phyloP scores from a whole-genome alignment of 1,139 yeast genomes.

The Suhomyces guaymorum region DNA sequence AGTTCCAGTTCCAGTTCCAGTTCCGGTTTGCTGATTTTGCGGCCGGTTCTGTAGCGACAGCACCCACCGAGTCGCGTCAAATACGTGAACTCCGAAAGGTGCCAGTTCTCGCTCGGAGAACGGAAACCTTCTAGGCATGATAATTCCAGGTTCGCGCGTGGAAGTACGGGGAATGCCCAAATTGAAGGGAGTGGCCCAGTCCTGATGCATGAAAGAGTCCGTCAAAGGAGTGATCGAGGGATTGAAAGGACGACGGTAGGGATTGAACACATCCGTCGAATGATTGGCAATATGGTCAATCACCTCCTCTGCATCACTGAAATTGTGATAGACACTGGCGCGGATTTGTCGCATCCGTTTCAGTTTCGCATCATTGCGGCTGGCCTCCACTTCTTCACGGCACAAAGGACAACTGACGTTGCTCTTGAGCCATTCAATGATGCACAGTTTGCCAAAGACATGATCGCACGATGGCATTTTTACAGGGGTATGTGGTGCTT shows the following conservation, averaged over 20 bases:
- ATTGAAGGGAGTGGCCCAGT: slow-evolving; percentile 33
- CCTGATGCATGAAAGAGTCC: slow-evolving; percentile 42
- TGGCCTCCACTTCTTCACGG: slow-evolving; percentile 40
- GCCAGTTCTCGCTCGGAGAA: slow-evolving; percentile 17
- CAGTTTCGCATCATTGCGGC: slow-evolving; percentile 21
- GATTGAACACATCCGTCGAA: slow-evolving; percentile 45
- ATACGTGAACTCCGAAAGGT: slow-evolving; percentile 14
- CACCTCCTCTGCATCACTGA: slow-evolving; percentile 20
- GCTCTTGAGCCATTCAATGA: slow-evolving; percentile 44
- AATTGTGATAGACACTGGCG: slow-evolving; percentile 14
- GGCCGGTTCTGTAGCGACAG: too few relatives aligned
- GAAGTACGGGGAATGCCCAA: slow-evolving; percentile 3
- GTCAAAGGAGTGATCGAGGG: slow-evolving; percentile 46
- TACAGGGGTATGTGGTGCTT: slow-evolving; percentile 41
- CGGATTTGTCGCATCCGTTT: slow-evolving; percentile 13
- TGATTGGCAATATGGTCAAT: slow-evolving; percentile 29
- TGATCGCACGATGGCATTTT: slow-evolving; percentile 47
- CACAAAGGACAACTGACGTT: slow-evolving; percentile 50
- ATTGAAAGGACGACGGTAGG: slow-evolving; percentile 35
- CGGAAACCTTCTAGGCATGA: slow-evolving; percentile 35
- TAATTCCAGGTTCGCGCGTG: slow-evolving; percentile 17
- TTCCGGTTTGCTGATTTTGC: too few relatives aligned
- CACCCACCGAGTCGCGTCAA: too few relatives aligned
- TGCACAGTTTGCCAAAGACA: slow-evolving; percentile 44
- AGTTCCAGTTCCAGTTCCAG: too few relatives aligned